These are phyloP conservation scores for Pisolithus marmoratus DNA, from an alignment of 768 basidiomycete genomes.

Conservation along the genomic window DNA sequence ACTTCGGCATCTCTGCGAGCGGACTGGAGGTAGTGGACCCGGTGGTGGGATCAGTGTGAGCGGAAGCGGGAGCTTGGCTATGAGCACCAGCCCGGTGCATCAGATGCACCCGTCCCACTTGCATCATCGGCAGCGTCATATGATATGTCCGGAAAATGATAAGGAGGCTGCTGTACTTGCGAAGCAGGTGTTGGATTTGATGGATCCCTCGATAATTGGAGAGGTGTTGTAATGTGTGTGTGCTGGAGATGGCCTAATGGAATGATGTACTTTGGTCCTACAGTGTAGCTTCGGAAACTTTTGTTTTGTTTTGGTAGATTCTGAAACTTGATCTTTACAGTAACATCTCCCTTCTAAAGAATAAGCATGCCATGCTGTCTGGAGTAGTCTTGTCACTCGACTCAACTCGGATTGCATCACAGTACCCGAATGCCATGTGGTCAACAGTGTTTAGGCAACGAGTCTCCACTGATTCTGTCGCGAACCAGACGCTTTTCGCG, in stretches of 20 bases:
- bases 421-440: no score
- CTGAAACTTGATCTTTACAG: no score
- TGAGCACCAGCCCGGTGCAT: conserved; percentile 1
- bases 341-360: no score
- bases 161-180: conserved; percentile 54
- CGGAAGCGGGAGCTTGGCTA: conserved; percentile 14
- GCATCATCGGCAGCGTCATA: conserved; percentile 19
- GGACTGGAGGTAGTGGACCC: conserved; percentile 13
- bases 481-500: no score
- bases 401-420: no score
- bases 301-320: no score
- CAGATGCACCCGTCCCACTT: background rate
- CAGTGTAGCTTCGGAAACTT: no score
- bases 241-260: background rate
- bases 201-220: conserved; percentile 29
- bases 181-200: conserved; percentile 46
- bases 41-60: conserved; percentile 13
- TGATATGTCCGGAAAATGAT: conserved; percentile 51
- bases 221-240: conserved; percentile 14
- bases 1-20: conserved; percentile 39
- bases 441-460: no score
- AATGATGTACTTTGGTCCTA: background rate
- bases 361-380: no score
- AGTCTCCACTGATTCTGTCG: no score
- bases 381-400: no score